phyloP scores from a whole-genome alignment of 176 grass and related monocot species.

The Elaeis guineensis region DNA sequence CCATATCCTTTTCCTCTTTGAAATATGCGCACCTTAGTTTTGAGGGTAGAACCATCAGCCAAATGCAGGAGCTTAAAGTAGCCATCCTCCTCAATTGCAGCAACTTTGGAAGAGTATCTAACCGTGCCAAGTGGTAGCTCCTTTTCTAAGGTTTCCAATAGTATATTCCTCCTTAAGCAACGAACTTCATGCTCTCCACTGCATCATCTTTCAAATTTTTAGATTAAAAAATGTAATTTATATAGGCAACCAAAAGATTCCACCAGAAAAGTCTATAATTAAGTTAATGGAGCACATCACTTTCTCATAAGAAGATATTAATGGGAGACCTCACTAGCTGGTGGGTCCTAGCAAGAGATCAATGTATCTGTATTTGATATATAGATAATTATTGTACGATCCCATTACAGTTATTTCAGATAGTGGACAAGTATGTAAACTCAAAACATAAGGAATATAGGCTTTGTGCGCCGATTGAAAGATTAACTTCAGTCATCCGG shows the following conservation, averaged over 20 bases:
- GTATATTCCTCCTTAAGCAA: slow-evolving; percentile 40
- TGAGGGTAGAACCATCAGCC: slow-evolving; percentile 42
- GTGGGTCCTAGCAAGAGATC: background rate
- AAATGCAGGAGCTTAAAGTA: slow-evolving; percentile 54
- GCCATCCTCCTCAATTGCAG: slow-evolving; percentile 37
- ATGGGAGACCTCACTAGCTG: no score
- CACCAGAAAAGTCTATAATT: no score
- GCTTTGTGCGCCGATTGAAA: no score
- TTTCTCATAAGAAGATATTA: no score
- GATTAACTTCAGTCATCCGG: no score
- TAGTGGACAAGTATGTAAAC: background rate
- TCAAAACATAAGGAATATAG: no score
- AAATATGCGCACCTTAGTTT: slow-evolving; percentile 41
- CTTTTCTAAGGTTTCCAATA: slow-evolving; percentile 37
- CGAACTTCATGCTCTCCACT: slow-evolving; percentile 49
- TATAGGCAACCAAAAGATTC: no score
- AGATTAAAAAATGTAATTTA: no score
- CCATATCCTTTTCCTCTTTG: background rate
- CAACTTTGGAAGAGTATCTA: slow-evolving; percentile 72
- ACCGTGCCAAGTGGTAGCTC: slow-evolving; percentile 54
- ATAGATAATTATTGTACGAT: background rate
- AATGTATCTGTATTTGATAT: background rate
- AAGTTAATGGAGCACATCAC: no score
- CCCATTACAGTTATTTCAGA: no score
- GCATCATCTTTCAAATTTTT: background rate